These are phyloP conservation scores for Penicillium sp. DNA, from an alignment of 2,329 filamentous ascomycete genomes.

Conservation along the genomic window DNA sequence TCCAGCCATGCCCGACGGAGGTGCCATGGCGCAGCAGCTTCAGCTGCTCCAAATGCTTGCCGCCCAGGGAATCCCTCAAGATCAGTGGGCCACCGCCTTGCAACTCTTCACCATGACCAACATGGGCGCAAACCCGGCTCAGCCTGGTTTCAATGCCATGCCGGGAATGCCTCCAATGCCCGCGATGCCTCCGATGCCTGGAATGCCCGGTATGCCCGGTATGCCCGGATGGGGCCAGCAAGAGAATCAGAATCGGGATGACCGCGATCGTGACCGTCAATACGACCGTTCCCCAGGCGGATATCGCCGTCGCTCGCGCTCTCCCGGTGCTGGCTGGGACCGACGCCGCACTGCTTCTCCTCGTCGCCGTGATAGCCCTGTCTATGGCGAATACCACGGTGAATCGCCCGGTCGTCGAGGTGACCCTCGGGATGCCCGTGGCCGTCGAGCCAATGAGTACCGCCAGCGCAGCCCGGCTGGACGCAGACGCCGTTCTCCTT, in stretches of 20 bases:
- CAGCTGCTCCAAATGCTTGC: slow-evolving; percentile 73
- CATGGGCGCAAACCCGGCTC: slow-evolving; percentile 33
- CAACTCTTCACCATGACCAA: slow-evolving; percentile 49
- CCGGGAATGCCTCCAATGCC: slow-evolving; percentile 30
- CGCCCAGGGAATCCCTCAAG: slow-evolving; percentile 72
- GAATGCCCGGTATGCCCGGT: slow-evolving; percentile 28
- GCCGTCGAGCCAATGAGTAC: slow-evolving; percentile 61
- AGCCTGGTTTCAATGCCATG: slow-evolving; percentile 34
- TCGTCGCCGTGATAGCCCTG: slow-evolving; percentile 65
- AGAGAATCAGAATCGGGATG: slow-evolving; percentile 49
- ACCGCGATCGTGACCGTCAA: slow-evolving; percentile 63
- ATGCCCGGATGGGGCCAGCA: slow-evolving; percentile 34
- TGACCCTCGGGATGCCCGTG: slow-evolving; percentile 55
- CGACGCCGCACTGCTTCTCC: slow-evolving; percentile 68
- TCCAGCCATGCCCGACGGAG: slow-evolving; percentile 35
- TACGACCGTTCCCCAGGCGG: slow-evolving; percentile 62
- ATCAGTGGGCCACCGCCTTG: slow-evolving; percentile 68
- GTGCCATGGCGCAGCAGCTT: slow-evolving; percentile 67
- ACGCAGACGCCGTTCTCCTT: slow-evolving; percentile 66
- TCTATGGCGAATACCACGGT: slow-evolving; percentile 71
- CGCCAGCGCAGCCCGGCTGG: slow-evolving; percentile 82
- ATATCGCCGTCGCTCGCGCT: slow-evolving; percentile 64
- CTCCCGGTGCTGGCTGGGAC: slow-evolving; percentile 64
- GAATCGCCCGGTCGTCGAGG: slow-evolving; percentile 64
- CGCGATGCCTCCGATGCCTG: slow-evolving; percentile 27